Conservation (phyloP, 306 rosid genomes). For the Cotoneaster glaucophyllus region DNA sequence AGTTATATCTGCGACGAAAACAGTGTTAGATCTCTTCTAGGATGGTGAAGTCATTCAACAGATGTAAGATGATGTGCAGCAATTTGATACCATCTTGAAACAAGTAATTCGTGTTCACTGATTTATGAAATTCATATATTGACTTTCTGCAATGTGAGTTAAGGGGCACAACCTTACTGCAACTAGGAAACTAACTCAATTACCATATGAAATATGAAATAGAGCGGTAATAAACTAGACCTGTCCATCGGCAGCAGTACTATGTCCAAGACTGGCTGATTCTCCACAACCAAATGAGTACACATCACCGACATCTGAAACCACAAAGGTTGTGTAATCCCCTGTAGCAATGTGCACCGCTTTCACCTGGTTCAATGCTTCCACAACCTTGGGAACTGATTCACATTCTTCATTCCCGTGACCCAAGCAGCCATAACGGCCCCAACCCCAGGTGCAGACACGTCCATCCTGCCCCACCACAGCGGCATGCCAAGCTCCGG, state of each 20-base stretch:
- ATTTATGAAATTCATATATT: neutral
- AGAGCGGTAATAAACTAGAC: conserved; percentile 30
- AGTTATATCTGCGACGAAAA: neutral
- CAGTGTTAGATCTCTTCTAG: neutral
- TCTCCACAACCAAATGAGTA: conserved; percentile 95
- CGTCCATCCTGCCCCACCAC: conserved; percentile 92
- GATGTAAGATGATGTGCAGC: neutral
- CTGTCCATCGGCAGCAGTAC: conserved; percentile 45
- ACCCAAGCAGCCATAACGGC: conserved; percentile 92
- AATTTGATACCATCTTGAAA: neutral
- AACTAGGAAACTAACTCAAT: neutral
- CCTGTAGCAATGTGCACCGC: conserved; percentile 90
- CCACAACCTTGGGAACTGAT: conserved; percentile 78
- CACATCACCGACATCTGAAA: conserved; percentile 72
- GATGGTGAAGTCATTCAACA: neutral
- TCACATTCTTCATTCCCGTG: conserved; percentile 94
- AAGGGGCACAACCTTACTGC: neutral
- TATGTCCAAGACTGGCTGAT: conserved; percentile 94
- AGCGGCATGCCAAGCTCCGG: conserved; percentile 99
- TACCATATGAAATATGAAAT: neutral
- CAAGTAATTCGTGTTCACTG: neutral
- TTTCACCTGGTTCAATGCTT: conserved; percentile 60
- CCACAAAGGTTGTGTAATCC: conserved; percentile 90
- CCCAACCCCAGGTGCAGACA: conserved; percentile 99
- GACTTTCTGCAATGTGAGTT: neutral